Percentiles rank a stretch among this genome's conserved stretches.
Conservation (phyloP, 148 eudicot species). For the Tetragonia tetragonoides region DNA sequence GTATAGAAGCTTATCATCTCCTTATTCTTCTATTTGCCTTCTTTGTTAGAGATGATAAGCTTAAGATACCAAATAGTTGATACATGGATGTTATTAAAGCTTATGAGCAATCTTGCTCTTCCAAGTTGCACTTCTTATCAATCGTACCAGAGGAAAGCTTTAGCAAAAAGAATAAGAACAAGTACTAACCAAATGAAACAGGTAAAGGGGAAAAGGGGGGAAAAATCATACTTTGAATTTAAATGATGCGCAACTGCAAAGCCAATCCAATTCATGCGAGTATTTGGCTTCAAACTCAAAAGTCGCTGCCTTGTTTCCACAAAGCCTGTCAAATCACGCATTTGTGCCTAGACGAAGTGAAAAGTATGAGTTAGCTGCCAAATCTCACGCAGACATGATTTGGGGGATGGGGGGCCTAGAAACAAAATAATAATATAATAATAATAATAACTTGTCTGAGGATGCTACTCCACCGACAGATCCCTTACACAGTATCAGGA, state of each 20-base stretch:
- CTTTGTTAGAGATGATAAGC: too few relatives aligned
- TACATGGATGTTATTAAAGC: background rate
- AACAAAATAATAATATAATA: background rate
- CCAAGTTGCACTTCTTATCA: slow-evolving; percentile 7
- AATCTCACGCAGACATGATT: too few relatives aligned
- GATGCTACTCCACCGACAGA: too few relatives aligned
- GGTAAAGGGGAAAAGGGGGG: background rate
- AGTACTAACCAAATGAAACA: background rate
- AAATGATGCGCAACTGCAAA: slow-evolving; percentile 93
- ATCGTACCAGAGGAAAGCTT: background rate
- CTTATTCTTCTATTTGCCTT: too few relatives aligned
- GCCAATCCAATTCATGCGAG: slow-evolving; percentile 99
- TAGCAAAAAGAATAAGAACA: background rate
- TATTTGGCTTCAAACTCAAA: slow-evolving; percentile 93
- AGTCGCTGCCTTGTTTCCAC: slow-evolving; percentile 97
- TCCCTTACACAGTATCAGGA: background rate
- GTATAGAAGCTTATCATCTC: too few relatives aligned
- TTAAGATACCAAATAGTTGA: too few relatives aligned
- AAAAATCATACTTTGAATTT: slow-evolving; percentile 59
- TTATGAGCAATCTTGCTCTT: background rate
- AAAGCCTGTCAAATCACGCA: slow-evolving; percentile 95
- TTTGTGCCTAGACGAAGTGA: slow-evolving; percentile 71
- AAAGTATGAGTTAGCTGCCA: background rate
- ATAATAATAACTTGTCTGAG: background rate
- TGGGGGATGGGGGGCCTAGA: too few relatives aligned